Conservation (phyloP, 2,329 filamentous ascomycete genomes). For the Diaporthe vexans region DNA sequence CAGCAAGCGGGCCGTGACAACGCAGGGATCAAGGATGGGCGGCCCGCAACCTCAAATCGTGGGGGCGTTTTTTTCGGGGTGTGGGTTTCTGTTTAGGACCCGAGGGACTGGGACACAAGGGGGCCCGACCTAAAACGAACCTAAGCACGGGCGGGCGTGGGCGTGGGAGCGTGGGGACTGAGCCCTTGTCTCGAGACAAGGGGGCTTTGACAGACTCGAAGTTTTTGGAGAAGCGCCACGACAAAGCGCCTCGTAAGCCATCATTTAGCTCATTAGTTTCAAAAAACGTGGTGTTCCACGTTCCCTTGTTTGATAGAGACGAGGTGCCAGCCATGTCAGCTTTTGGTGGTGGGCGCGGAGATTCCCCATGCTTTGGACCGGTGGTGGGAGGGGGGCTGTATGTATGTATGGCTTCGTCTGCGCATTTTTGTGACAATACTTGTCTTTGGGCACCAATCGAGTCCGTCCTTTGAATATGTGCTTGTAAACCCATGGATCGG, state of each 20-base stretch:
- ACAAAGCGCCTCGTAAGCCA: neutral
- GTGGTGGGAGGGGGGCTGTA: neutral
- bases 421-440: neutral
- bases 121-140: neutral
- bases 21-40: slow-evolving; percentile 16
- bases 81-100: slow-evolving; percentile 17
- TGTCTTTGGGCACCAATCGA: neutral
- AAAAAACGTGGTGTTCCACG: neutral
- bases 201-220: neutral
- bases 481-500: neutral
- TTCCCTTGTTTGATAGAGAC: neutral
- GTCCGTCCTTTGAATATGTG: neutral
- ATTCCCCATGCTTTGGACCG: slow-evolving; percentile 14
- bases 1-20: neutral
- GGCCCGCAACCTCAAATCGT: slow-evolving; percentile 19
- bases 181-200: neutral
- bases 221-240: neutral
- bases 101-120: slow-evolving; percentile 12
- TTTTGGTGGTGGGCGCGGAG: neutral
- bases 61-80: neutral
- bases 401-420: neutral
- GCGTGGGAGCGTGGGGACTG: neutral
- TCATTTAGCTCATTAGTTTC: neutral
- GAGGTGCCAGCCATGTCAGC: slow-evolving; percentile 20
- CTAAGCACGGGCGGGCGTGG: neutral